Base-by-base conservation (phyloP, 139 green algal genomes). In the Monoraphidium neglectum region DNA sequence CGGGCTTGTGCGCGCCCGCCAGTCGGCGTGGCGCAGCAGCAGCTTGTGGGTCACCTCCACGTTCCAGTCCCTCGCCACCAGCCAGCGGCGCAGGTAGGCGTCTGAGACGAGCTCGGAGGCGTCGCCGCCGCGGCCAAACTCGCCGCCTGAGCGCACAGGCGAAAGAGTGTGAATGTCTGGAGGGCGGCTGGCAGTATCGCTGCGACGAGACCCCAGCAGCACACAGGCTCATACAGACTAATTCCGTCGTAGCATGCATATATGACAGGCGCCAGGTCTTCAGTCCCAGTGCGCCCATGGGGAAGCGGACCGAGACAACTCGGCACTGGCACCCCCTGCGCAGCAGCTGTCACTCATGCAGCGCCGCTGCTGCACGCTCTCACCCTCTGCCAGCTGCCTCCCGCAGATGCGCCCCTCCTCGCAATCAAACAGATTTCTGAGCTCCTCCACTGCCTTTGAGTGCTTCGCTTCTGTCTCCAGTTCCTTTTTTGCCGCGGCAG, bases 11-110 rank as follows among this genome's bases (percentile, higher is more conserved):
- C 73, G 36, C 24, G 49, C 63, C 1, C 74, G 33, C 74, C 63
- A 79, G n/a, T 16, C 63, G 33, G 62, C 74, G 49, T 79, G 74
- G 13, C 49, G 36, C 1, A 73, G 35, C 3, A 79, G 53, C 43
- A 37, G 64, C 12, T 37, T 67, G 74, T 51, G 30, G 1, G 74
- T 59, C 18, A 67, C 32, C 1, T 47, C 33, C 35, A 79, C 63
- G 30, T 79, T 47, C 74, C 74, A 79, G 12, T 79, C 64, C 2
- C 74, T 37, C 2, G 74, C 74, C 40, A 47, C 51, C 49, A 79
- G 63, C 74, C 74, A 79, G 10, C 40, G 38, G 21, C 62, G 38
- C 38, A 79, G 49, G 74, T 74, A 67, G 26, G 49, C 35, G 35
- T 78, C 60, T 24, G 57, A 57, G 5, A 59, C 61, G 26, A 64